Percentiles rank a stretch among this genome's conserved stretches.
Evolutionary conservation across 179 eudicot species (phyloP).

Genomic region (Silene coronaria): DNA sequence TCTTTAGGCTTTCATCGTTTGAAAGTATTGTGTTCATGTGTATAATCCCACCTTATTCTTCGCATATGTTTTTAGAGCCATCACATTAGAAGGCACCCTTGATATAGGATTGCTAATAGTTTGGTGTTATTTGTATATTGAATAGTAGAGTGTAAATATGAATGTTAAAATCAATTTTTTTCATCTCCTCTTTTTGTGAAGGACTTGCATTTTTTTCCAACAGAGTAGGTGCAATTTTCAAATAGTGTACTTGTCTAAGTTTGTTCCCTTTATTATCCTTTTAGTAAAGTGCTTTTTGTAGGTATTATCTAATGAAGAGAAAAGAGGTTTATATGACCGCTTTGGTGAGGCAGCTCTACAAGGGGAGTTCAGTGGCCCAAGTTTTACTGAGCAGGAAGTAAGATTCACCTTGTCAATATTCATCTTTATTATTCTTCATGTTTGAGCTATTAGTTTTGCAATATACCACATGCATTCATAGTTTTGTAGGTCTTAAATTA

Average conservation of each 20-base stretch:
- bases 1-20: background rate
- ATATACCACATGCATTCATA: background rate
- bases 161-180: conserved; percentile 11
- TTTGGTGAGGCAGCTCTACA: conserved; percentile 84
- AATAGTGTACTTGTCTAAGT: conserved; percentile 5
- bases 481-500: background rate
- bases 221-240: background rate
- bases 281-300: conserved; percentile 37
- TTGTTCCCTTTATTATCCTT: conserved; percentile 16
- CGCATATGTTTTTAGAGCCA: background rate
- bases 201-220: background rate
- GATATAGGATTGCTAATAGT: background rate
- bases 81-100: background rate
- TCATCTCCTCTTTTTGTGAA: conserved; percentile 4
- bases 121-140: background rate
- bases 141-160: background rate
- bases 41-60: background rate
- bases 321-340: conserved; percentile 74
- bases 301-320: conserved; percentile 78
- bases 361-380: conserved; percentile 53
- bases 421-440: background rate
- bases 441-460: background rate
- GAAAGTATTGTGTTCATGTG: background rate
- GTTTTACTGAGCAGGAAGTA: conserved; percentile 56
- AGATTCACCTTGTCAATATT: conserved; percentile 19